phyloP scores from a whole-genome alignment of 768 basidiomycete genomes.

The Fistulinella prunicolor region DNA sequence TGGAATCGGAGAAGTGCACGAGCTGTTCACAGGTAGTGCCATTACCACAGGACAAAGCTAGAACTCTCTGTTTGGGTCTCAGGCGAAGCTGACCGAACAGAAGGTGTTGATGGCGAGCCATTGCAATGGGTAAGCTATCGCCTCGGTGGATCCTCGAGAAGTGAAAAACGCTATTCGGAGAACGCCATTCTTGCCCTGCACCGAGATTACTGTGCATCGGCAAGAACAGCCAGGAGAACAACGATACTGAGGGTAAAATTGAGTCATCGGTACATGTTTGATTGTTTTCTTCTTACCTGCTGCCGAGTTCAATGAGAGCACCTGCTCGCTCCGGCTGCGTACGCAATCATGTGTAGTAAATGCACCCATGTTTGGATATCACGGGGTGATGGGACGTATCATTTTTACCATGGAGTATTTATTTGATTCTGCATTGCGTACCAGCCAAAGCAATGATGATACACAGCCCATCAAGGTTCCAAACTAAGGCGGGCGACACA shows the following conservation, averaged over 20 bases:
- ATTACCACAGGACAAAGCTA: conserved; percentile 5
- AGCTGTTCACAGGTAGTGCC: conserved; percentile 1
- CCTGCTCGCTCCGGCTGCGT: neutral
- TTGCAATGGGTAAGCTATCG: conserved; percentile 5
- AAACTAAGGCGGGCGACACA: neutral
- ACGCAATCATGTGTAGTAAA: neutral
- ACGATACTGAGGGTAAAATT: neutral
- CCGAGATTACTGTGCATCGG: neutral
- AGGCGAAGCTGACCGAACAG: conserved; percentile 9
- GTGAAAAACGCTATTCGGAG: neutral
- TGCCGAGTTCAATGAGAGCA: neutral
- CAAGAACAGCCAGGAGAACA: neutral
- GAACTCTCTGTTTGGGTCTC: conserved; percentile 4
- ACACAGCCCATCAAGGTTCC: too few species aligned
- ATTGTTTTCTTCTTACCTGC: neutral
- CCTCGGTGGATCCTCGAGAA: conserved; percentile 8
- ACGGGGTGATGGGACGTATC: neutral
- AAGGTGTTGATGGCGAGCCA: conserved; percentile 9
- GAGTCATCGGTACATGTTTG: neutral
- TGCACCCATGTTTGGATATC: neutral
- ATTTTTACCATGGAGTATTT: neutral
- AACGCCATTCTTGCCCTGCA: neutral
- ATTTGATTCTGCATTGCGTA: too few species aligned
- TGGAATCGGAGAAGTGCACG: conserved; percentile 5
- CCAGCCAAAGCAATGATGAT: too few species aligned